Evolutionary conservation across 768 basidiomycete genomes (phyloP), one percentile per base, ranked within the genome.

Genomic region (Suillus luteus): DNA sequence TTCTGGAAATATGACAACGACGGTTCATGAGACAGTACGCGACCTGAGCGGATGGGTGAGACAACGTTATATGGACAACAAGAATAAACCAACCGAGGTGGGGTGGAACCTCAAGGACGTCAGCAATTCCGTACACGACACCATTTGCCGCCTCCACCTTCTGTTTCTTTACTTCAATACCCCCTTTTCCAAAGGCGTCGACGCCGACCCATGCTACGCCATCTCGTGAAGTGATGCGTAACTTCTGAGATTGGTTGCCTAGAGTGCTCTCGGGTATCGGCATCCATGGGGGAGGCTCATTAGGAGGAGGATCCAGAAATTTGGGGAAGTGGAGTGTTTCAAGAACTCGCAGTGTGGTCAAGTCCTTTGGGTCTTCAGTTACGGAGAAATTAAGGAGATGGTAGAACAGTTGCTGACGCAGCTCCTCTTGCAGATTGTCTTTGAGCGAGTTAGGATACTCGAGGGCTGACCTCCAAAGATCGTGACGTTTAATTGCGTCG

Each of bases 381-480:
- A 97, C 72, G 7, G 91, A 86, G 73, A 87, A 87, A 75, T 99
- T 97, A 68, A 99, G 81, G 52, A 98, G 77, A 75, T 99, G 97
- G 74, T 99, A 99, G 71, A 98, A 89, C 60, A 99, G 83, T 70
- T 96, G 90, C 70, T 97, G 95, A 60, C 96, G 85, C 52, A 99
- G 85, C 64, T 85, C 80, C 70, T 92, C 88, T 63, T 93, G 85
- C 37, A 95, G 79, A 73, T 98, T 98, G 77, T 96, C 95, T 27
- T 81, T 81, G 43, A 85, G 70, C 22, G 62, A 19, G 59, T 81
- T 71, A 4, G 77, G 68, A 22, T 71, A 69, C 43, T 65, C 64
- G 44, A 71, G 67, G 43, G 75, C 73, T 55, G 49, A 62, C 43
- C 68, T 65, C 79, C 79, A 81, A 14, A 80, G 64, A 19, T 65